phyloP scores from a whole-genome alignment of 805 yeast genomes.

The Starmerella geochares region DNA sequence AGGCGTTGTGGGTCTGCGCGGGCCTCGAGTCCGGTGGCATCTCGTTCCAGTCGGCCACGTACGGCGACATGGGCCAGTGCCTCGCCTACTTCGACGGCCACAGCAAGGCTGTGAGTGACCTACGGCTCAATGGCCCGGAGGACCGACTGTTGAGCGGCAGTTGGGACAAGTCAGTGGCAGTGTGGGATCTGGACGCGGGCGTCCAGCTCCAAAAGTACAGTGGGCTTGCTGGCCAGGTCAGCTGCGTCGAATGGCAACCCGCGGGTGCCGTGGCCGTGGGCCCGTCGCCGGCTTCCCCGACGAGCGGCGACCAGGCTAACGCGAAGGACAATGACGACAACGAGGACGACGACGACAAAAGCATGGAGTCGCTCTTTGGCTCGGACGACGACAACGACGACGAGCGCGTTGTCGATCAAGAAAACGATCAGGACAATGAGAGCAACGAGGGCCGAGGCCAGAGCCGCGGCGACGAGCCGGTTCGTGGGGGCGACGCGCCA shows the following conservation, averaged over 20 bases:
- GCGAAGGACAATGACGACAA: constrained; percentile 15
- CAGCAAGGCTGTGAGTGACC: constrained; percentile 60
- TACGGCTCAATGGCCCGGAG: constrained; percentile 54
- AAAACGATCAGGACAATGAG: not conserved
- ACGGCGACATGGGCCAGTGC: constrained; percentile 62
- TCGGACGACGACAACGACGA: constrained; percentile 44
- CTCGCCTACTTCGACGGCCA: constrained; percentile 70
- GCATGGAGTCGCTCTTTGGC: constrained; percentile 49
- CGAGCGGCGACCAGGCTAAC: constrained; percentile 17
- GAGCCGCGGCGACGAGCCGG: not conserved
- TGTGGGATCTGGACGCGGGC: constrained; percentile 84
- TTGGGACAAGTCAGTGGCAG: constrained; percentile 74
- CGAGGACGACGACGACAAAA: constrained; percentile 25
- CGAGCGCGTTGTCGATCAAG: constrained; percentile 34
- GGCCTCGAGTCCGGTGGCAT: constrained; percentile 79
- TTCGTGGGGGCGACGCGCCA: too few species aligned
- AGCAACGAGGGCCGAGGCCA: not conserved
- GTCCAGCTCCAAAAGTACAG: constrained; percentile 38
- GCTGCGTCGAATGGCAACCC: constrained; percentile 53
- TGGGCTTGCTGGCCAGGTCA: constrained; percentile 66
- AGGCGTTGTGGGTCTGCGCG: constrained; percentile 72
- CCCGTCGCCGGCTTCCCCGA: constrained; percentile 20
- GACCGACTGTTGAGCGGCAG: constrained; percentile 64
- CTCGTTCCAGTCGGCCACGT: constrained; percentile 67
- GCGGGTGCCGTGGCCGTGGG: constrained; percentile 9